These are phyloP conservation scores for Cryptococcus wingfieldii DNA, from an alignment of 1,284 basidiomycete species.

Conservation along the genomic window DNA sequence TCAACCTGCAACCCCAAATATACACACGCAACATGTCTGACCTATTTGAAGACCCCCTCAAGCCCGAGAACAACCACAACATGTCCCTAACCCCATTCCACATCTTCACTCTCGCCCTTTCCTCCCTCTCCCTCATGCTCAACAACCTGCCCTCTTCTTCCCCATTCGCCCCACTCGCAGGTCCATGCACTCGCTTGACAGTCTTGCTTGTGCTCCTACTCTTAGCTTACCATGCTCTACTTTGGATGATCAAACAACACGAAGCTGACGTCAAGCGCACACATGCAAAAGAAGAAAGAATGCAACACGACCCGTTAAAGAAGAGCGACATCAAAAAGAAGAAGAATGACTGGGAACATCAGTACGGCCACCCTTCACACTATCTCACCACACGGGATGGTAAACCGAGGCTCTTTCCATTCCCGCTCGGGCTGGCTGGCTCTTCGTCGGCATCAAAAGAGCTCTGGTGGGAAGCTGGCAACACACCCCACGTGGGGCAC, in stretches of 20 bases:
- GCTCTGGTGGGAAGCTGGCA: constrained; percentile 42
- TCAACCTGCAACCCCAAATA: background rate
- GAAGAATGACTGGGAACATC: constrained; percentile 27
- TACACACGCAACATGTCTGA: constrained; percentile 5
- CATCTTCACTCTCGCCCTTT: constrained; percentile 23
- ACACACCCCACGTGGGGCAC: constrained; percentile 39
- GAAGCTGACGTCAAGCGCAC: constrained; percentile 3
- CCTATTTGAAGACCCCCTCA: constrained; percentile 12
- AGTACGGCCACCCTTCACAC: constrained; percentile 26
- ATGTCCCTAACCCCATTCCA: constrained; percentile 31
- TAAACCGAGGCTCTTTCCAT: constrained; percentile 36
- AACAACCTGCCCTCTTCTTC: constrained; percentile 23
- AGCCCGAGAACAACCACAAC: constrained; percentile 2
- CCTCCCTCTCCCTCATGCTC: constrained; percentile 18
- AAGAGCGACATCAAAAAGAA: constrained; percentile 15
- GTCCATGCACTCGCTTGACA: constrained; percentile 22
- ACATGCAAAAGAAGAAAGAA: background rate
- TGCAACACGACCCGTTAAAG: constrained; percentile 11
- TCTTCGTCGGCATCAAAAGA: constrained; percentile 19
- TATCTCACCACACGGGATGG: constrained; percentile 37
- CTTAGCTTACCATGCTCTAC: constrained; percentile 18
- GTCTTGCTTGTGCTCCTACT: constrained; percentile 24
- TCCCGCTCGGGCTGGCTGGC: constrained; percentile 38
- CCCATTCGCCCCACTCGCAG: constrained; percentile 9
- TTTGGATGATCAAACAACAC: constrained; percentile 2